Conservation (phyloP, 2,329 filamentous ascomycete genomes). For the Eurotiales sp. region DNA sequence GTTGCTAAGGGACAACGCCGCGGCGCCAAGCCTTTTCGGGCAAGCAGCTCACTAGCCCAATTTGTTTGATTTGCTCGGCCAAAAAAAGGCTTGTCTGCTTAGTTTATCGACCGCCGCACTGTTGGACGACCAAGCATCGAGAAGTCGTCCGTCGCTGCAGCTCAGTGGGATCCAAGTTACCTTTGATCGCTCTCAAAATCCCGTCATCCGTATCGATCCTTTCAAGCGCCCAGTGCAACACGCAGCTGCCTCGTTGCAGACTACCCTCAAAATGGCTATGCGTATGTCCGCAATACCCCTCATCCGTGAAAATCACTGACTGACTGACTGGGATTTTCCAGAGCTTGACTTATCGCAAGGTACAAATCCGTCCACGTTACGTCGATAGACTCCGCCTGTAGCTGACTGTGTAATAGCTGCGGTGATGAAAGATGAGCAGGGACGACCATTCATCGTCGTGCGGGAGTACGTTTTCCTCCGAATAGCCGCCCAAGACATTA, state of each 20-base stretch:
- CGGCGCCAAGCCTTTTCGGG: constrained; percentile 33
- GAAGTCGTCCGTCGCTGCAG: not conserved
- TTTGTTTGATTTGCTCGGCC: constrained; percentile 27
- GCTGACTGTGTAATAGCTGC: constrained; percentile 45
- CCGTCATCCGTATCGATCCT: constrained; percentile 11
- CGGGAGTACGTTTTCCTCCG: constrained; percentile 70
- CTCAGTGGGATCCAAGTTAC: not conserved
- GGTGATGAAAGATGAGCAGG: constrained; percentile 95
- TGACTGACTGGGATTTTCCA: constrained; percentile 24
- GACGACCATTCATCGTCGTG: constrained; percentile 95
- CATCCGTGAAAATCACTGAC: constrained; percentile 26
- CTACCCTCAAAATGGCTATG: constrained; percentile 45
- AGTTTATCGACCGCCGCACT: constrained; percentile 18
- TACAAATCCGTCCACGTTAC: constrained; percentile 17
- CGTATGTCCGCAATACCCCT: constrained; percentile 41
- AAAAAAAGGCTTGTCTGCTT: constrained; percentile 22
- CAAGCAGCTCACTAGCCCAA: constrained; percentile 36
- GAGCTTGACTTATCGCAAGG: constrained; percentile 49
- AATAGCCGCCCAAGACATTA: not conserved
- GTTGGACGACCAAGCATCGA: constrained; percentile 23
- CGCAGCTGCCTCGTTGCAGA: constrained; percentile 34
- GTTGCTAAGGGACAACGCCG: constrained; percentile 15
- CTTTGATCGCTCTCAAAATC: too few species aligned
- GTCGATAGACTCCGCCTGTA: not conserved
- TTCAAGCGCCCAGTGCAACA: too few species aligned